Evolutionary conservation across 2,329 filamentous ascomycete genomes (phyloP), one percentile per base, ranked within the genome.

Genomic region (Amylocarpus encephaloides): DNA sequence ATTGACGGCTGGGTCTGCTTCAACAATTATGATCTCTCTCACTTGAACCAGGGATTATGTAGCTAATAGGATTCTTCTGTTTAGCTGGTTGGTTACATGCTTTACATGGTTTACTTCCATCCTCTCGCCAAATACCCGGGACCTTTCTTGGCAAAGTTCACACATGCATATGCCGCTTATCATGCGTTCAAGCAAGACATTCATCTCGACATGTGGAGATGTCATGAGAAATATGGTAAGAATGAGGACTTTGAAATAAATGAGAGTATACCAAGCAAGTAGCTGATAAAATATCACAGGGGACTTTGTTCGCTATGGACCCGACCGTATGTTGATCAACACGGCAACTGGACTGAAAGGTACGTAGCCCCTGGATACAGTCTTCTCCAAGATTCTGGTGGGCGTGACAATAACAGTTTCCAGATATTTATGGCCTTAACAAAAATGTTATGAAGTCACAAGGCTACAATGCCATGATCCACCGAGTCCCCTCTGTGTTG

Each of bases 381-480:
- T n/a, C n/a, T n/a, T n/a, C n/a, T 11, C n/a, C 12, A 33, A 40
- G 2, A 32, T 34, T n/a, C n/a, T n/a, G n/a, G n/a, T n/a, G n/a
- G n/a, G n/a, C n/a, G n/a, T 2, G 46, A 11, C 47, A 15, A n/a
- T 80, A 50, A 78, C 78, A 64, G 35, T 26, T 30, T 16, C 16
- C 6, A 19, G 32, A 36, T 12, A 35, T 59, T 7, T 26, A 26
- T 26, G 22, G 4, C 22, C 4, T 4, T 7, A 7, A 7, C 22
- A 26, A 26, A 7, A 26, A 26, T 7, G 7, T 7, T 7, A 26
- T 26, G n/a, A n/a, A n/a, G n/a, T n/a, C n/a, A n/a, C n/a, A n/a
- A n/a, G n/a, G n/a, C n/a, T n/a, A n/a, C 22, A 7, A 26, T 4
- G 22, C 22, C 4, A 4, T 26, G 22, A 7, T 26, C 22, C 22